phyloP scores from a whole-genome alignment of 495 filamentous ascomycete species.

The Neurospora terricola region DNA sequence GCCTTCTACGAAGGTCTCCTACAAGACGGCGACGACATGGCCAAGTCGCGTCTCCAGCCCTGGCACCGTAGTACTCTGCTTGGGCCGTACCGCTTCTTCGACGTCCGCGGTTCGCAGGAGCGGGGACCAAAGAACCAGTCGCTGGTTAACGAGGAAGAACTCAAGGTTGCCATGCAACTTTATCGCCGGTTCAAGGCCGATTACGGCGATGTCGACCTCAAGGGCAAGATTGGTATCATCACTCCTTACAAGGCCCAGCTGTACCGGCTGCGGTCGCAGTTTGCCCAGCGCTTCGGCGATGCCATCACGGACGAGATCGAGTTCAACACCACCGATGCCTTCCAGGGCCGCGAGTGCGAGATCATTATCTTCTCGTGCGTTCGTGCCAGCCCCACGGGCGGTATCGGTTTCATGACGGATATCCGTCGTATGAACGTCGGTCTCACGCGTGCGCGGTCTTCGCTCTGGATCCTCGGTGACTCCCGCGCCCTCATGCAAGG shows the following conservation, averaged over 20 bases:
- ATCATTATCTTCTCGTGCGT: conserved; percentile 99
- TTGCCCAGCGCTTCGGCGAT: conserved; percentile 60
- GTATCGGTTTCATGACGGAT: conserved; percentile 96
- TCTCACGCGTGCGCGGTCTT: conserved; percentile 89
- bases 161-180: conserved; percentile 73
- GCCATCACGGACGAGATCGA: conserved; percentile 69
- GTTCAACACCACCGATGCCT: conserved; percentile 98
- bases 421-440: conserved; percentile 99
- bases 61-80: conserved; percentile 80
- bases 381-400: conserved; percentile 72
- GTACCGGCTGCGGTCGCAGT: conserved; percentile 63
- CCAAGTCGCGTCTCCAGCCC: conserved; percentile 55
- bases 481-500: conserved; percentile 76
- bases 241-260: conserved; percentile 94
- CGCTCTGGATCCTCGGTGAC: conserved; percentile 90
- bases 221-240: conserved; percentile 87
- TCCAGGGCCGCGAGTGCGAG: conserved; percentile 93
- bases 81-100: conserved; percentile 94
- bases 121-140: conserved; percentile 72
- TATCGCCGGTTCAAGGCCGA: conserved; percentile 69
- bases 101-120: conserved; percentile 81
- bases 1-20: conserved; percentile 88
- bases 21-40: conserved; percentile 77
- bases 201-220: conserved; percentile 56
- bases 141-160: conserved; percentile 77